Percentiles rank a stretch among this genome's conserved stretches.
Evolutionary conservation across 1,284 basidiomycete species (phyloP).

Genomic region (Wallemia ichthyophaga): DNA sequence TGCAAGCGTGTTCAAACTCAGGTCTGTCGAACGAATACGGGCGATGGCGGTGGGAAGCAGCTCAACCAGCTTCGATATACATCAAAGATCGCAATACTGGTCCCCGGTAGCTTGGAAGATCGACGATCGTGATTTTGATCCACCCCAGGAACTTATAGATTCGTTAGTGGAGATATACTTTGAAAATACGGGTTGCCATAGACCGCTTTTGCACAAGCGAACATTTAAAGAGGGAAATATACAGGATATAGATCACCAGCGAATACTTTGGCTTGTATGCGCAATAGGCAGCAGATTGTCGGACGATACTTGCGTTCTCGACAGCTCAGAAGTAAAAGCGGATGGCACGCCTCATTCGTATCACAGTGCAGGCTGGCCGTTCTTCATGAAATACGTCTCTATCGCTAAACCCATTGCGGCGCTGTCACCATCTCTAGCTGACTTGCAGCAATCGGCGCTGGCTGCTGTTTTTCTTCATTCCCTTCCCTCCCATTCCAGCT

Average conservation of each 20-base stretch:
- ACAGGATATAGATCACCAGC: neutral
- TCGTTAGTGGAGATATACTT: neutral
- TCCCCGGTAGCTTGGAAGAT: neutral
- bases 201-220: neutral
- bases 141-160: neutral
- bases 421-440: neutral
- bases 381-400: neutral
- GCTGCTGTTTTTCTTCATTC: neutral
- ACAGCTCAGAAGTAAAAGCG: neutral
- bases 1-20: neutral
- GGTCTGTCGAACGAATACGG: neutral
- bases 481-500: neutral
- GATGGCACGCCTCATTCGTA: neutral
- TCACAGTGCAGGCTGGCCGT: neutral
- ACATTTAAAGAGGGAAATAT: neutral
- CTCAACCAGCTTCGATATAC: neutral
- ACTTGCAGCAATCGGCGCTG: neutral
- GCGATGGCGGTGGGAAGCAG: neutral
- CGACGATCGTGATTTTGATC: neutral
- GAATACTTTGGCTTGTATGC: neutral
- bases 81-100: neutral
- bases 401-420: neutral
- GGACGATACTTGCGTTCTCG: neutral
- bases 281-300: neutral
- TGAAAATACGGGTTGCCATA: neutral